phyloP scores from a whole-genome alignment of 2,329 filamentous ascomycete genomes.

The Stagonosporopsis chrysanthemi region DNA sequence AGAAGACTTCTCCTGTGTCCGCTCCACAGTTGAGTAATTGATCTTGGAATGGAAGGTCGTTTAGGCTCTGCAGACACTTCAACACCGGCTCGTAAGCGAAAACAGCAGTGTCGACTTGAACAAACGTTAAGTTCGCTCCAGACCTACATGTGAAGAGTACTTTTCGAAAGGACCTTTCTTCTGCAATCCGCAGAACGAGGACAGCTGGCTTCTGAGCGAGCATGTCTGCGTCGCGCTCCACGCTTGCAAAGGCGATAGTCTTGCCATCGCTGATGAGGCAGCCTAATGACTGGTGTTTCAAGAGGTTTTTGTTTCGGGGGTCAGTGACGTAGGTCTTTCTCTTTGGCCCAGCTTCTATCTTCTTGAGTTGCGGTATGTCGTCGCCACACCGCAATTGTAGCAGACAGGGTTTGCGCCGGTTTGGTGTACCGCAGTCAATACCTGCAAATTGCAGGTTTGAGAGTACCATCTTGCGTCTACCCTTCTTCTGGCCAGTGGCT shows the following conservation, averaged over 20 bases:
- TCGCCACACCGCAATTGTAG: slow-evolving; percentile 53
- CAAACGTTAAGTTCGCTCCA: slow-evolving; percentile 54
- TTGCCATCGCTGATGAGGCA: slow-evolving; percentile 62
- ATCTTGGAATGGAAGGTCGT: slow-evolving; percentile 63
- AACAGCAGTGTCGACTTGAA: slow-evolving; percentile 69
- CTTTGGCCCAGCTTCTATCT: slow-evolving; percentile 31
- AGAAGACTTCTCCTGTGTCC: slow-evolving; percentile 26
- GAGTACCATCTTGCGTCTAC: slow-evolving; percentile 53
- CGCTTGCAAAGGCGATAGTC: slow-evolving; percentile 66
- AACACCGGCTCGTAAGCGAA: slow-evolving; percentile 76
- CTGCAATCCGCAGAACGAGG: slow-evolving; percentile 61
- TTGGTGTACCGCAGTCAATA: slow-evolving; percentile 49
- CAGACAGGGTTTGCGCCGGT: slow-evolving; percentile 38
- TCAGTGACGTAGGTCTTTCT: slow-evolving; percentile 56
- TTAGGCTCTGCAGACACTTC: slow-evolving; percentile 63
- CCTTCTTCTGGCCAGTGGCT: slow-evolving; percentile 59
- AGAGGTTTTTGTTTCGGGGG: slow-evolving; percentile 56
- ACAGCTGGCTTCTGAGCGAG: slow-evolving; percentile 57
- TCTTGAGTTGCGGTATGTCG: slow-evolving; percentile 57
- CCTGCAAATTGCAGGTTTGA: slow-evolving; percentile 49
- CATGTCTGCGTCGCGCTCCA: slow-evolving; percentile 60
- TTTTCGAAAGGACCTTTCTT: slow-evolving; percentile 55
- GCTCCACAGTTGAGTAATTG: slow-evolving; percentile 55
- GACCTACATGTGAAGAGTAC: slow-evolving; percentile 51
- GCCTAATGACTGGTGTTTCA: slow-evolving; percentile 68